Conservation (phyloP, 2,329 filamentous ascomycete species). For the Trichoderma sp. region DNA sequence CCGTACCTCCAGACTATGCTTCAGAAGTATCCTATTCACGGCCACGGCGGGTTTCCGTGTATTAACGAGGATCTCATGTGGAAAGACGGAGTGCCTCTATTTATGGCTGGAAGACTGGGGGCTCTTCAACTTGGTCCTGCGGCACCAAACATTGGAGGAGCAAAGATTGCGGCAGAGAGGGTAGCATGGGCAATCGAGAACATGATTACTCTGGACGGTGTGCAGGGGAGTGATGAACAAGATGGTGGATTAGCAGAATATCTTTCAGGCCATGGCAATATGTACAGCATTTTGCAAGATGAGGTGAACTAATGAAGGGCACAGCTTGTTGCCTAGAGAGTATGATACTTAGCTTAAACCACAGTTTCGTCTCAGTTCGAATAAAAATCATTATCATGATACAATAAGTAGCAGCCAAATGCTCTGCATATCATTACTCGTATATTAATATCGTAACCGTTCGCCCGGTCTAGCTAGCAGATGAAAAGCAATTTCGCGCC, state of each 20-base stretch:
- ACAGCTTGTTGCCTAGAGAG: background rate
- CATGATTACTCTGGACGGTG: conserved; percentile 36
- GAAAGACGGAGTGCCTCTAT: conserved; percentile 71
- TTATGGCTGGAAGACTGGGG: conserved; percentile 68
- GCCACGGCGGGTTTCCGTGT: conserved; percentile 68
- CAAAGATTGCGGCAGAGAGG: conserved; percentile 70
- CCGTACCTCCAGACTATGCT: conserved; percentile 63
- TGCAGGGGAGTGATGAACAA: conserved; percentile 1
- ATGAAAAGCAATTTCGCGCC: background rate
- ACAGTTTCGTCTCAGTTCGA: background rate
- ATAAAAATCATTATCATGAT: background rate
- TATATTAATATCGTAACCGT: background rate
- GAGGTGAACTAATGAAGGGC: background rate
- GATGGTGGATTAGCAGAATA: conserved; percentile 33
- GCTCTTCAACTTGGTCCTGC: conserved; percentile 70
- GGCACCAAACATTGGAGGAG: conserved; percentile 73
- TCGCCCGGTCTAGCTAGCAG: background rate
- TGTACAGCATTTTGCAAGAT: conserved; percentile 34
- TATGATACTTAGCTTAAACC: background rate
- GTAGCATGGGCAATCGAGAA: conserved; percentile 71
- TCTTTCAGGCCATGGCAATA: conserved; percentile 41
- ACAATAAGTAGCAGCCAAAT: background rate
- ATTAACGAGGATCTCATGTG: conserved; percentile 77
- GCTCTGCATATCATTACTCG: conserved; percentile 8
- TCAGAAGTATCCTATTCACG: conserved; percentile 60